A percentile compares a stretch with the other conserved stretches of the same genome.
These are phyloP conservation scores for Didymella pomorum DNA, from an alignment of 2,329 filamentous ascomycete species.

Conservation along the genomic window DNA sequence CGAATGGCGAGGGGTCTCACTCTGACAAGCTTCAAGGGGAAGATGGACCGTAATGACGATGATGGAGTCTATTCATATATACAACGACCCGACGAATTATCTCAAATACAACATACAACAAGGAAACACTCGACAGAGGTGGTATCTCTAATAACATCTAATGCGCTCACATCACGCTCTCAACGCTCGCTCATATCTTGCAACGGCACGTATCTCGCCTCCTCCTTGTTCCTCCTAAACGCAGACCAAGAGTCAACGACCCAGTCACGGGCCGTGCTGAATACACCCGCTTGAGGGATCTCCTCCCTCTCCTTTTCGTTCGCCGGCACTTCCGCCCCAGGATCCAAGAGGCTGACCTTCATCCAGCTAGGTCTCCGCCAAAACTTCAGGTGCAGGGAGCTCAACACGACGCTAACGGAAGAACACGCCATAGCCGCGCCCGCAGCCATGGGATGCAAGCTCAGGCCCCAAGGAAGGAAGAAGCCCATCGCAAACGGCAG, in stretches of 20 bases:
- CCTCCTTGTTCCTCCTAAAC: constrained; percentile 50
- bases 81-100: background rate
- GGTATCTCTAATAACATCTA: background rate
- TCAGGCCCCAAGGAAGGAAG: constrained; percentile 86
- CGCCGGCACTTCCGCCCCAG: constrained; percentile 40
- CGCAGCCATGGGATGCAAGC: constrained; percentile 92
- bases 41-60: too few species aligned
- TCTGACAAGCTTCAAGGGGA: too few species aligned
- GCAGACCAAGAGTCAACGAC: constrained; percentile 41
- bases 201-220: constrained; percentile 57
- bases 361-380: constrained; percentile 90
- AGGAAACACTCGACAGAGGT: background rate
- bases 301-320: constrained; percentile 41
- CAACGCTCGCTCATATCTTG: constrained; percentile 52
- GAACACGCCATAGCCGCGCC: constrained; percentile 93
- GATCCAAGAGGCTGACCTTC: constrained; percentile 71
- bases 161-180: background rate
- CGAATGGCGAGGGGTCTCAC: too few species aligned
- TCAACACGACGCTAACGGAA: constrained; percentile 90
- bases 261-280: constrained; percentile 39
- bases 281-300: constrained; percentile 28
- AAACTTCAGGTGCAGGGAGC: constrained; percentile 77
- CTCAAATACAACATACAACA: background rate
- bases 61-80: background rate
- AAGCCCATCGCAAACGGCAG: constrained; percentile 97